Percentiles rank a stretch among this genome's conserved stretches.
These are phyloP conservation scores for Termitomyces sp. DNA, from an alignment of 768 basidiomycete genomes.

Conservation along the genomic window DNA sequence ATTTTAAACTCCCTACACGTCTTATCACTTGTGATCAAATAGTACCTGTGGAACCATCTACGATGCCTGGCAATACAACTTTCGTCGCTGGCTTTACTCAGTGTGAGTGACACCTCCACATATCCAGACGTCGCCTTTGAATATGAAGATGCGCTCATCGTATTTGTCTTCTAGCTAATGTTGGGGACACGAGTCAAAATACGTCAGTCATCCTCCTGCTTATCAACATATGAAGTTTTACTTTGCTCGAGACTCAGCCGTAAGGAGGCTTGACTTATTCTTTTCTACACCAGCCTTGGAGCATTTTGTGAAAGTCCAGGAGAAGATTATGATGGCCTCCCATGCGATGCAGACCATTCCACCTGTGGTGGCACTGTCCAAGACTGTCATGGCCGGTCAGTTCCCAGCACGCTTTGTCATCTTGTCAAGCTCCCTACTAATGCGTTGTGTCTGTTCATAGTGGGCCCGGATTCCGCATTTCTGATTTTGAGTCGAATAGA, in stretches of 20 bases:
- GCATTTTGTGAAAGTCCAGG: slow-evolving; percentile 80
- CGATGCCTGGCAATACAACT: slow-evolving; percentile 64
- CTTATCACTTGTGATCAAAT: slow-evolving; percentile 7
- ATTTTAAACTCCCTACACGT: neutral
- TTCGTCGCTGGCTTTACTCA: slow-evolving; percentile 79
- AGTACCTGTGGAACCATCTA: slow-evolving; percentile 63
- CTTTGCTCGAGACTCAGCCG: neutral
- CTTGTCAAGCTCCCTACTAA: neutral
- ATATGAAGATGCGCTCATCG: slow-evolving; percentile 2
- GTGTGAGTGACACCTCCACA: slow-evolving; percentile 36
- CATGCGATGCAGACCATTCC: slow-evolving; percentile 65
- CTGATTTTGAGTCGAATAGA: slow-evolving; percentile 72
- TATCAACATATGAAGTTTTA: neutral
- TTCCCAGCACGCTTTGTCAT: neutral
- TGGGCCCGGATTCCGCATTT: slow-evolving; percentile 71
- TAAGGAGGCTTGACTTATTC: slow-evolving; percentile 1
- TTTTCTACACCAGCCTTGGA: slow-evolving; percentile 42
- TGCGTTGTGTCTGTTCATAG: slow-evolving; percentile 28
- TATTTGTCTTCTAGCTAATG: slow-evolving; percentile 49
- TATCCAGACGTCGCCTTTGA: neutral
- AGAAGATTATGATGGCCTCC: slow-evolving; percentile 57
- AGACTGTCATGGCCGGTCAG: slow-evolving; percentile 68
- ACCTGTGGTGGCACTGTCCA: slow-evolving; percentile 70
- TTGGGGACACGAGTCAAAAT: slow-evolving; percentile 78
- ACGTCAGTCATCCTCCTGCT: slow-evolving; percentile 45